A percentile compares a stretch with the other conserved stretches of the same genome.
phyloP scores from a whole-genome alignment of 495 filamentous ascomycete genomes.

The Tuber melanosporum region DNA sequence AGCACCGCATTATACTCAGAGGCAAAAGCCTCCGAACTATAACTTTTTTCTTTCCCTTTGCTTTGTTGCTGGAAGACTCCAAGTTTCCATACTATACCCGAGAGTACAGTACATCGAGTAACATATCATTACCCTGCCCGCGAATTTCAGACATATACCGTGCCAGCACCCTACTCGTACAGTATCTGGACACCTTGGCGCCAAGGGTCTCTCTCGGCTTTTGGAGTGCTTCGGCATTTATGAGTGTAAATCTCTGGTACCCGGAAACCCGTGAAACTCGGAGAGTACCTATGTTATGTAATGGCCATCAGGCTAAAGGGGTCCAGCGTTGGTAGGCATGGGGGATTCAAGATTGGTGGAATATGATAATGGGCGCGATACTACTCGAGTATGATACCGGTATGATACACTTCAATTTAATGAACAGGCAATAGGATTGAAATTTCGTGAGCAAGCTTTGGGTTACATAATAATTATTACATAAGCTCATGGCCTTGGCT shows the following conservation, averaged over 20 bases:
- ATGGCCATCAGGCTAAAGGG: background rate
- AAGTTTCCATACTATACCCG: too few relatives aligned
- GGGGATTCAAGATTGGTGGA: background rate
- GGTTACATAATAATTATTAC: background rate
- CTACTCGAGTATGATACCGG: background rate
- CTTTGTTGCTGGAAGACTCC: too few relatives aligned
- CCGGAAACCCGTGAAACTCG: too few relatives aligned
- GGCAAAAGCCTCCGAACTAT: background rate
- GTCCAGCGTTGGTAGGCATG: background rate
- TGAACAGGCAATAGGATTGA: background rate
- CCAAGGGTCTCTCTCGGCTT: too few relatives aligned
- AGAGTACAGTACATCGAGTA: background rate
- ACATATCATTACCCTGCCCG: background rate
- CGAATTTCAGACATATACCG: too few relatives aligned
- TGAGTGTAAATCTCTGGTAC: too few relatives aligned
- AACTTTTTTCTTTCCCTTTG: background rate
- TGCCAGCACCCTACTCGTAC: too few relatives aligned
- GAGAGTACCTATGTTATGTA: background rate
- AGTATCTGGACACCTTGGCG: too few relatives aligned
- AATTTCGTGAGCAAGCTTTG: background rate
- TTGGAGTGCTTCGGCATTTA: too few relatives aligned
- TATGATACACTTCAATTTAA: too few relatives aligned
- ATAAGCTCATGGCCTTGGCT: background rate
- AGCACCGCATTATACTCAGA: background rate
- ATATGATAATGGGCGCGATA: background rate